A percentile compares a stretch with the other conserved stretches of the same genome.
Evolutionary conservation across 441 rosid species (phyloP).

Genomic region (Melastoma candidum): DNA sequence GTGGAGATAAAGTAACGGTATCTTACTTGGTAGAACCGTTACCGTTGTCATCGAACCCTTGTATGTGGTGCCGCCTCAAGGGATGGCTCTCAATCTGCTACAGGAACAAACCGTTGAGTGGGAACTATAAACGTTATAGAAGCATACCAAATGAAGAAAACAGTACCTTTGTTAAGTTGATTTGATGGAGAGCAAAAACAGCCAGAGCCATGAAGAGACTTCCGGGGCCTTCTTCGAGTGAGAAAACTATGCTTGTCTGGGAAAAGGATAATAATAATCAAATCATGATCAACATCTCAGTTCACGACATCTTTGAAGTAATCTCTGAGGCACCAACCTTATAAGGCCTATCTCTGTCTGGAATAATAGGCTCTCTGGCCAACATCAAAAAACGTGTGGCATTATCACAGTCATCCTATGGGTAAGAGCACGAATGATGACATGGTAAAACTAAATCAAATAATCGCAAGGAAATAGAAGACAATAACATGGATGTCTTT

Average conservation of each 20-base stretch:
- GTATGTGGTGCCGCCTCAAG: slow-evolving; percentile 54
- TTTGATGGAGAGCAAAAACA: slow-evolving; percentile 81
- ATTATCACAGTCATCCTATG: slow-evolving; percentile 80
- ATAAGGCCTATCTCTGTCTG: slow-evolving; percentile 69
- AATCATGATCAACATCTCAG: too few relatives aligned
- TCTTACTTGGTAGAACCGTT: slow-evolving; percentile 44
- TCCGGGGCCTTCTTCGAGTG: slow-evolving; percentile 97
- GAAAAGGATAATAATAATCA: slow-evolving; percentile 13
- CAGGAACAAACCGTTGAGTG: slow-evolving; percentile 14
- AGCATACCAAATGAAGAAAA: not conserved
- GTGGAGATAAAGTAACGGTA: slow-evolving; percentile 4
- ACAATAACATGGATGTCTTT: slow-evolving; percentile 79
- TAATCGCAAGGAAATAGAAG: not conserved
- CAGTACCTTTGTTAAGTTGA: slow-evolving; percentile 82
- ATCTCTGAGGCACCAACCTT: slow-evolving; percentile 45
- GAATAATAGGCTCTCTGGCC: slow-evolving; percentile 98
- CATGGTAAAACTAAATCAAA: slow-evolving; percentile 7
- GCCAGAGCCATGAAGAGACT: slow-evolving; percentile 97
- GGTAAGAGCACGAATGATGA: slow-evolving; percentile 12
- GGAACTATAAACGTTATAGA: slow-evolving; percentile 1
- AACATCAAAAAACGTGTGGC: slow-evolving; percentile 85
- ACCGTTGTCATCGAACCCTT: slow-evolving; percentile 51
- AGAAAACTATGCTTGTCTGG: slow-evolving; percentile 94
- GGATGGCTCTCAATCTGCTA: slow-evolving; percentile 96
- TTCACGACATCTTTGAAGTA: not conserved